Evolutionary conservation across 352 stramenopile genomes (phyloP).

Genomic region (Phytopythium kandeliae): DNA sequence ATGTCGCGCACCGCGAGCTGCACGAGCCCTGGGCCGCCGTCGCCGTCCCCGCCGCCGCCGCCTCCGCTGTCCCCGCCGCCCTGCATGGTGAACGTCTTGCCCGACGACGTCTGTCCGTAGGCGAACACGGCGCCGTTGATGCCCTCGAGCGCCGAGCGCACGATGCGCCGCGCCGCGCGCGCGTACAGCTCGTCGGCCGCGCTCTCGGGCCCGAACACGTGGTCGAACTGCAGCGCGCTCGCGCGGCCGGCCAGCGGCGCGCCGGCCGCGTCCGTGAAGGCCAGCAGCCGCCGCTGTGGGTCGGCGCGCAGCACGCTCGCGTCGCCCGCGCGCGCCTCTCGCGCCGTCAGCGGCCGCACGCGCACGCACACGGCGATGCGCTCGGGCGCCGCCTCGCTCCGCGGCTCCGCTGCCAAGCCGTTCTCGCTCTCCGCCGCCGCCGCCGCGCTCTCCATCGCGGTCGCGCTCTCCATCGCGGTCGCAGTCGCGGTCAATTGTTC

Average conservation of each 20-base stretch:
- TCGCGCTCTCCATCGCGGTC: too few relatives aligned
- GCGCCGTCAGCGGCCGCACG: constrained; percentile 71
- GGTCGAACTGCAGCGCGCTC: constrained; percentile 79
- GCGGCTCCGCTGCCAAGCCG: too few relatives aligned
- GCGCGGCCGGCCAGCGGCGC: constrained; percentile 50
- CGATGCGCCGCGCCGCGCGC: constrained; percentile 59
- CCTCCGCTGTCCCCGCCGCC: too few relatives aligned
- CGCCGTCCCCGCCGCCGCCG: too few relatives aligned
- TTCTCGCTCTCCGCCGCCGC: too few relatives aligned
- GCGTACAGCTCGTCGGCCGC: constrained; percentile 55
- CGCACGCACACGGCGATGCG: constrained; percentile 83
- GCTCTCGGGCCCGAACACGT: constrained; percentile 58
- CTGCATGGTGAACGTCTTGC: constrained; percentile 98
- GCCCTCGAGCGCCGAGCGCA: constrained; percentile 56
- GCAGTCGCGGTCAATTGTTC: too few relatives aligned
- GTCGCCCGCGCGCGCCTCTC: constrained; percentile 46
- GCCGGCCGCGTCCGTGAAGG: constrained; percentile 46
- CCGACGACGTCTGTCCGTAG: constrained; percentile 94
- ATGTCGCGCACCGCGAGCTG: constrained; percentile 94
- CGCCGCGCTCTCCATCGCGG: too few relatives aligned
- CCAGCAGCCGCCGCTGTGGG: constrained; percentile 38
- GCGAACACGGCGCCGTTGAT: constrained; percentile 93
- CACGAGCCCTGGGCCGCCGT: constrained; percentile 64
- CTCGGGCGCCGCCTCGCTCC: constrained; percentile 49
- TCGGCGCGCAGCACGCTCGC: constrained; percentile 35